phyloP scores from a whole-genome alignment of 495 filamentous ascomycete species.

The Cladorrhinum samala region DNA sequence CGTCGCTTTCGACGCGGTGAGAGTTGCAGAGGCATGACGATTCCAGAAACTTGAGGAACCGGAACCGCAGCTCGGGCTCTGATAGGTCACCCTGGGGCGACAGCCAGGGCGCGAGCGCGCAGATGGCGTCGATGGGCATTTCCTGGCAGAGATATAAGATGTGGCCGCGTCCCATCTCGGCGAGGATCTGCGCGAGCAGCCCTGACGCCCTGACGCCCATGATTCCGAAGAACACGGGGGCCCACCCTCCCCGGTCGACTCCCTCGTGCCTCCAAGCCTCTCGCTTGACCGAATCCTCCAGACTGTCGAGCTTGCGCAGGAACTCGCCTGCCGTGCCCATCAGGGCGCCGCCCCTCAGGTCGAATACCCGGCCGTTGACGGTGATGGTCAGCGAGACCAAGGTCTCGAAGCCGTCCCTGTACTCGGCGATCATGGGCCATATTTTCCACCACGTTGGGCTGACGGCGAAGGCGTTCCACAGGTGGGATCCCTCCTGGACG shows the following conservation, averaged over 20 bases:
- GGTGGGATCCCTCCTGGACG: neutral
- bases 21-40: too few species aligned
- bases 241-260: too few species aligned
- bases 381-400: conserved; percentile 6
- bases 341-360: neutral
- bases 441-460: conserved; percentile 10
- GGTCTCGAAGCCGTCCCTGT: conserved; percentile 3
- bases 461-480: neutral
- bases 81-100: too few species aligned
- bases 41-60: too few species aligned
- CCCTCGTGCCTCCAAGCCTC: too few species aligned
- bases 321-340: neutral
- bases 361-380: neutral
- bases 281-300: too few species aligned
- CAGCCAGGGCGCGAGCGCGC: neutral
- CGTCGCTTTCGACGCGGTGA: too few species aligned
- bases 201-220: too few species aligned
- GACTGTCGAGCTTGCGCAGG: too few species aligned
- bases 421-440: conserved; percentile 6
- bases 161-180: neutral
- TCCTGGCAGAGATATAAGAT: neutral
- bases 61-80: neutral
- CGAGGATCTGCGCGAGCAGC: neutral
- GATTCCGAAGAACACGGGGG: too few species aligned
- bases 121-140: neutral